Conservation (phyloP, 495 filamentous ascomycete genomes). For the Amorphotheca resinae region DNA sequence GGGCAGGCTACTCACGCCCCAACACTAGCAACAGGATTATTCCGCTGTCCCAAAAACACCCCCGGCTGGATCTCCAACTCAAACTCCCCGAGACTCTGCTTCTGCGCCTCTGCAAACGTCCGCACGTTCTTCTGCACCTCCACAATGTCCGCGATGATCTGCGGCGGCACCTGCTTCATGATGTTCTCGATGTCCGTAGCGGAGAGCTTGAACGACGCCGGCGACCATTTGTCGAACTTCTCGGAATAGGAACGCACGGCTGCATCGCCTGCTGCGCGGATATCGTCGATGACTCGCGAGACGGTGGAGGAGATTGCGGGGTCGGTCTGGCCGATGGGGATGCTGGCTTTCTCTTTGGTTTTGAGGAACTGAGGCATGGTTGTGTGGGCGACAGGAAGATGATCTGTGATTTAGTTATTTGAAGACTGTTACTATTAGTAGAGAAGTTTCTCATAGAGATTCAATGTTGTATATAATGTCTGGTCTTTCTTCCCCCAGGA, state of each 20-base stretch:
- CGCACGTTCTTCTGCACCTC: slow-evolving; percentile 38
- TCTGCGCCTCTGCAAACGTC: slow-evolving; percentile 36
- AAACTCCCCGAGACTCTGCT: slow-evolving; percentile 31
- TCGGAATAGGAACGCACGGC: slow-evolving; percentile 38
- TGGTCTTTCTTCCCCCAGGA: too few species aligned
- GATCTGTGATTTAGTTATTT: too few species aligned
- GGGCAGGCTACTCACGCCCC: slow-evolving; percentile 13
- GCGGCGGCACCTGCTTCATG: slow-evolving; percentile 26
- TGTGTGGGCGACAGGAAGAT: too few species aligned
- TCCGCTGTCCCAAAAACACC: slow-evolving; percentile 36
- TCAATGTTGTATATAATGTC: too few species aligned
- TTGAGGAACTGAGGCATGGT: too few species aligned
- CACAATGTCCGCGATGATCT: slow-evolving; percentile 39
- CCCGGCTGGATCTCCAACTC: slow-evolving; percentile 37
- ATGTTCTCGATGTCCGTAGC: slow-evolving; percentile 25
- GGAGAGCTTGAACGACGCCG: slow-evolving; percentile 33
- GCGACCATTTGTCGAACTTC: slow-evolving; percentile 44
- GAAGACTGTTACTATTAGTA: too few species aligned
- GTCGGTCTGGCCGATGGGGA: too few species aligned
- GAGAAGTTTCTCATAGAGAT: too few species aligned
- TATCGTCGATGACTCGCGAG: slow-evolving; percentile 40
- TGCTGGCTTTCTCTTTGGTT: too few species aligned
- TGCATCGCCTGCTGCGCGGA: slow-evolving; percentile 32
- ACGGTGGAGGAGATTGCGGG: too few species aligned
- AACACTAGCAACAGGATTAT: slow-evolving; percentile 29